Conservation (phyloP, 2,329 filamentous ascomycete genomes). For the Aureobasidium sp. region DNA sequence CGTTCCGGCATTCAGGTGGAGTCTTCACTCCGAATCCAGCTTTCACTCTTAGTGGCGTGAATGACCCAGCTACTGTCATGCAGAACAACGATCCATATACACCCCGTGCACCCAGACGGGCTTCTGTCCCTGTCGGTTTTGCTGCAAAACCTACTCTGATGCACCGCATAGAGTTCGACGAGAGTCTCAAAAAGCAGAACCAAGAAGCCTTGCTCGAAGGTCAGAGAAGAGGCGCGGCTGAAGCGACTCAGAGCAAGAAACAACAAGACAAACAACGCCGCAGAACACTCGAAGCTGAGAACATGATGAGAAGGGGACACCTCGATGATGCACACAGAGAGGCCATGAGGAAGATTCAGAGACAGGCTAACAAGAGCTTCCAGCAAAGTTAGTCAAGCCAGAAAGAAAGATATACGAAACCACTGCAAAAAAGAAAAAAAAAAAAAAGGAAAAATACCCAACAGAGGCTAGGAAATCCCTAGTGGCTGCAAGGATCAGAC, state of each 20-base stretch:
- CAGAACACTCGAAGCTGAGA: slow-evolving; percentile 48
- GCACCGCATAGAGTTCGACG: slow-evolving; percentile 27
- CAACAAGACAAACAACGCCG: slow-evolving; percentile 24
- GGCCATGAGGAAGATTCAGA: slow-evolving; percentile 74
- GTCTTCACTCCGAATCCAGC: neutral
- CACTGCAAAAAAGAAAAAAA: neutral
- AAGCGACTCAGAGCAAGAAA: slow-evolving; percentile 44
- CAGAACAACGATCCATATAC: neutral
- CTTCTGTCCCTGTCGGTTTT: neutral
- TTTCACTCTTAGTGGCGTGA: neutral
- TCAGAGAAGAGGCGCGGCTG: neutral
- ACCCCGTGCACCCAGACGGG: slow-evolving; percentile 14
- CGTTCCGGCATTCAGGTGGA: slow-evolving; percentile 37
- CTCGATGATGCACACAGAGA: slow-evolving; percentile 72
- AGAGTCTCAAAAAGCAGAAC: slow-evolving; percentile 49
- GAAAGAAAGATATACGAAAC: neutral
- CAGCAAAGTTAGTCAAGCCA: neutral
- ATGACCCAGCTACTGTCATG: neutral
- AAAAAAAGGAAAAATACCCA: neutral
- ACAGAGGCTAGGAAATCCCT: too few relatives aligned
- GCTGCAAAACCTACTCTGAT: slow-evolving; percentile 19
- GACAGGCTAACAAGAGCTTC: slow-evolving; percentile 39
- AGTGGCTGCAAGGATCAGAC: neutral
- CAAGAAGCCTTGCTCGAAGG: slow-evolving; percentile 36
- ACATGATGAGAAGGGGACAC: slow-evolving; percentile 67